Conservation (phyloP, 2,329 filamentous ascomycete genomes). For the Diaporthe vexans region DNA sequence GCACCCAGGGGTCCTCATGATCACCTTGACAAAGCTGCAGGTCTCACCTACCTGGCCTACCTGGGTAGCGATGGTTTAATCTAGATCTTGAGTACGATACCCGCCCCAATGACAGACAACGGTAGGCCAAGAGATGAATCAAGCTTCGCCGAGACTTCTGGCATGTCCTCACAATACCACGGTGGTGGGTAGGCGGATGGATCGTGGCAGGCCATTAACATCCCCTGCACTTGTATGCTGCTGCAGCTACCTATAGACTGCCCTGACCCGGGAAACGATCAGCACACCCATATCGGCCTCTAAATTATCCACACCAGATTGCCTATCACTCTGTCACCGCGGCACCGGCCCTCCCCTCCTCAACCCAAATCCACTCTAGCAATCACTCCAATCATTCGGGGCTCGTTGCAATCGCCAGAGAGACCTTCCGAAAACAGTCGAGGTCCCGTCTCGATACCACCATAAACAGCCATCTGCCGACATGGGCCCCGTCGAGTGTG, state of each 20-base stretch:
- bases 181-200: not conserved
- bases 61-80: not conserved
- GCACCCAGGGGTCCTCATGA: not conserved
- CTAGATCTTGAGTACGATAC: not conserved
- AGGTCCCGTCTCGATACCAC: constrained; percentile 20
- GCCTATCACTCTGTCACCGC: constrained; percentile 13
- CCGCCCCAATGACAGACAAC: no score
- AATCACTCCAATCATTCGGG: constrained; percentile 6
- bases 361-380: not conserved
- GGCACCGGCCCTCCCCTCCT: not conserved
- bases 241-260: not conserved
- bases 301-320: constrained; percentile 29
- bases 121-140: not conserved
- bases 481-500: constrained; percentile 3
- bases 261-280: constrained; percentile 14
- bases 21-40: not conserved
- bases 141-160: constrained; percentile 32
- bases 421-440: constrained; percentile 30
- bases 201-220: not conserved
- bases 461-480: constrained; percentile 1
- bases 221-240: not conserved
- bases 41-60: not conserved
- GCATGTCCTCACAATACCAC: constrained; percentile 11
- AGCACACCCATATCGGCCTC: constrained; percentile 20
- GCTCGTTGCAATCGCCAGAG: constrained; percentile 14